A percentile compares a stretch with the other conserved stretches of the same genome.
Conservation (phyloP, 2,329 filamentous ascomycete species). For the Blastomyces percursus region DNA sequence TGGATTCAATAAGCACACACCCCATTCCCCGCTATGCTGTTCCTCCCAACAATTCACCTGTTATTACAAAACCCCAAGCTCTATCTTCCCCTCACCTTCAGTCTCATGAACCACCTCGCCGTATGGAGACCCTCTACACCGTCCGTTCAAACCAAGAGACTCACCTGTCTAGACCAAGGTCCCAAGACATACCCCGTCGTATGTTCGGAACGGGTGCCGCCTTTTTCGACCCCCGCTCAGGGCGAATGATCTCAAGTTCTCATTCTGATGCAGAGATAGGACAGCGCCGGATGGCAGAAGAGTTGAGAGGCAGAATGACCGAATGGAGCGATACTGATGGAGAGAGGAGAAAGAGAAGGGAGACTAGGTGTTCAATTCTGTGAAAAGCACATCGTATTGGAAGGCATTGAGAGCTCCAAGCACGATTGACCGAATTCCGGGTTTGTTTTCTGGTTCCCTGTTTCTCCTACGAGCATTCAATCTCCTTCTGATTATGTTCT, state of each 20-base stretch:
- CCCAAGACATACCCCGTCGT: constrained; percentile 14
- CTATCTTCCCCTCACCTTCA: constrained; percentile 1
- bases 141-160: constrained; percentile 5
- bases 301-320: constrained; percentile 30
- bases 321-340: constrained; percentile 32
- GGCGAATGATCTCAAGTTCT: constrained; percentile 10
- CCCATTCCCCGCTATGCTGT: not conserved
- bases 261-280: constrained; percentile 11
- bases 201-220: not conserved
- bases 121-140: constrained; percentile 8
- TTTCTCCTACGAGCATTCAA: not conserved
- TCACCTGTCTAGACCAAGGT: constrained; percentile 15
- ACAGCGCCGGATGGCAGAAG: constrained; percentile 15
- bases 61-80: not conserved
- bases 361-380: constrained; percentile 31
- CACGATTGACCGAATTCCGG: not conserved
- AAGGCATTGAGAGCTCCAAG: not conserved
- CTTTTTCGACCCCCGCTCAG: constrained; percentile 10
- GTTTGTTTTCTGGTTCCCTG: not conserved
- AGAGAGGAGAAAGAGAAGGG: constrained; percentile 25
- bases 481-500: not conserved
- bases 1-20: not conserved
- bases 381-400: constrained; percentile 12
- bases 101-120: not conserved
- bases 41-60: not conserved